Base-by-base conservation (phyloP, 2,329 filamentous ascomycete genomes). In the Drechslera avenae region DNA sequence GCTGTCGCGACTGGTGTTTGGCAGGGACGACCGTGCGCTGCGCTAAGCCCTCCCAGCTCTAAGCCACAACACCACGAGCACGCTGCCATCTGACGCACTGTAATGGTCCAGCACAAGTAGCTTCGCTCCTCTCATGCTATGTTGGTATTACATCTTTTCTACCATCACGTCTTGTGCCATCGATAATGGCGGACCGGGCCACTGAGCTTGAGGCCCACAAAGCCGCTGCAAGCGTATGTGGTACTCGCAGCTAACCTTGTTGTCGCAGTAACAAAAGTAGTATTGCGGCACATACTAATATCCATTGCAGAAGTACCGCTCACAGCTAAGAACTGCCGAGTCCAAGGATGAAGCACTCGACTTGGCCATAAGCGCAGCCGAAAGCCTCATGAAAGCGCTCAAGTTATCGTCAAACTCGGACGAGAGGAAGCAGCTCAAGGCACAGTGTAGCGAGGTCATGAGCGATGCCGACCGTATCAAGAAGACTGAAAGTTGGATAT, bases 351-450 rank as follows among this genome's bases (percentile, higher is more conserved):
- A 86, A 61, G 91, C 90, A 35, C 80, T 97, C 47, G 78, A 86
- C 43, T 83, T 89, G 70, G 87, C 90, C 41, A 90, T 96, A 66
- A 78, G 81, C 57, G 89, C 89, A 4, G 88, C 86, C 17, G 91
- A 97, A 69, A 78, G 88, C 42, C 92, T 94, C 62, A 90, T 97
- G 85, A 83, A 84, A 65, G 90, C 90, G 2, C 78, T 90, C 45
- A 80, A 79, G 52, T 77, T 89, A 52, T 82, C 86, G 5, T 73
- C 78, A n/a, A 79, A 76, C 43, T 75, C 83, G n/a, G 71, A 75
- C 3, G 87, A 95, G 49, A 90, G 85, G 60, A 76, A 78, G 34
- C 81, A 83, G n/a, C 75, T 95, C 41, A 84, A 86, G 58, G 74
- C 79, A 39, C 89, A 88, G 75, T 90, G 87, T 73, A 81, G 85